Percentiles rank a stretch among this genome's conserved stretches.
Evolutionary conservation across 768 basidiomycete species (phyloP).

Genomic region (Amyloporia xantha): DNA sequence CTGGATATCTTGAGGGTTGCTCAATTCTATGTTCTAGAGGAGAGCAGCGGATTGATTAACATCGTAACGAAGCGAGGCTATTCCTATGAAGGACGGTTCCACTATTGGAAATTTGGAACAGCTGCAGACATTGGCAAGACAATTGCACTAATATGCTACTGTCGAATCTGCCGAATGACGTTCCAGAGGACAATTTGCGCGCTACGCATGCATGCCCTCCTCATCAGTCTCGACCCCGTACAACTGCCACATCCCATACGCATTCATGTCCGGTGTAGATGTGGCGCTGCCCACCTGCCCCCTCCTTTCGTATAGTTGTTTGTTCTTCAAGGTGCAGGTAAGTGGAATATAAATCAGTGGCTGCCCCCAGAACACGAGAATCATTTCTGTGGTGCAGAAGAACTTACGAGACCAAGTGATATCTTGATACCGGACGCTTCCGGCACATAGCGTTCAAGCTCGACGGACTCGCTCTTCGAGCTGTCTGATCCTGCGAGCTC

Average conservation of each 20-base stretch:
- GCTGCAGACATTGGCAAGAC: no score
- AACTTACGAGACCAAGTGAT: conserved; percentile 49
- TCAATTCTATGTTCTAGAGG: no score
- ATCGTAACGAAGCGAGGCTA: no score
- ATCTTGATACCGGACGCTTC: conserved; percentile 52
- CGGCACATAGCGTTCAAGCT: conserved; percentile 42
- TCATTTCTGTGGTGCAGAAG: neutral
- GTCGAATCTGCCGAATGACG: no score
- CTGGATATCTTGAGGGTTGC: no score
- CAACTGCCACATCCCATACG: conserved; percentile 38
- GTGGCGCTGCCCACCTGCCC: conserved; percentile 30
- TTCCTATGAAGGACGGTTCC: no score
- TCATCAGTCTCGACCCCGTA: conserved; percentile 36
- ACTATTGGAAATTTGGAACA: no score
- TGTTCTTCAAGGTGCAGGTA: neutral
- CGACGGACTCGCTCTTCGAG: neutral
- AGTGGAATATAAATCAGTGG: no score
- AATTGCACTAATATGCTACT: no score
- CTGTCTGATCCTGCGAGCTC: conserved; percentile 1
- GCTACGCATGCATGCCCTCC: conserved; percentile 19
- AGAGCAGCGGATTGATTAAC: no score
- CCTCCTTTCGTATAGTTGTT: neutral
- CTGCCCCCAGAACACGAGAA: conserved; percentile 6
- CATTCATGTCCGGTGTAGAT: conserved; percentile 43
- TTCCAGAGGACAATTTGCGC: no score